Evolutionary conservation across 208 protist species (phyloP).

Genomic region (Acanthamoeba lenticulata): DNA sequence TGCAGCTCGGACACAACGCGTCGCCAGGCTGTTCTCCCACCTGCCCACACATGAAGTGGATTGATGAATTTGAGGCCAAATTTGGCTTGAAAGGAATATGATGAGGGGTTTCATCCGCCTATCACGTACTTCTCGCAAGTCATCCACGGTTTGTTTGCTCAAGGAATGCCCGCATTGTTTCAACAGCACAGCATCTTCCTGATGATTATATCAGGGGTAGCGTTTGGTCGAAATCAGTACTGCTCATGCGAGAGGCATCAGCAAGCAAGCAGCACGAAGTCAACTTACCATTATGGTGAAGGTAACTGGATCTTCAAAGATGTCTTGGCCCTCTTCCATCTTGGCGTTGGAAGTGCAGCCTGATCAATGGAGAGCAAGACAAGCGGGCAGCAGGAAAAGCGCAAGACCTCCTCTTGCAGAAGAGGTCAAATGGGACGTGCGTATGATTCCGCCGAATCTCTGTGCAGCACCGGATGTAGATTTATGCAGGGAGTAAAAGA

Average conservation of each 20-base stretch:
- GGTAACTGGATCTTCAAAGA: conserved; percentile 49
- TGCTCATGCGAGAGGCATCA: neutral
- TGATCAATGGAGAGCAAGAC: too few relatives aligned
- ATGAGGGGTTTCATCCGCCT: neutral
- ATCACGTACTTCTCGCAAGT: neutral
- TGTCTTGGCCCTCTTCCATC: neutral
- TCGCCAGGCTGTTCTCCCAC: too few relatives aligned
- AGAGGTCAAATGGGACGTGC: neutral
- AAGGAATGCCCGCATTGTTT: conserved; percentile 45
- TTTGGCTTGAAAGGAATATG: neutral
- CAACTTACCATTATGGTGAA: neutral
- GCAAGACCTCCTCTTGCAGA: neutral
- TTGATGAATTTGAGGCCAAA: neutral
- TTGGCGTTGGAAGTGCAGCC: too few relatives aligned
- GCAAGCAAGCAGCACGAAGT: neutral
- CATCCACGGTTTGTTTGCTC: neutral
- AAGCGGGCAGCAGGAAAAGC: neutral
- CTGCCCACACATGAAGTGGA: neutral
- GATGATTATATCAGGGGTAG: neutral
- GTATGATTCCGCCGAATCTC: too few relatives aligned
- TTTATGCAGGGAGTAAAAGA: too few relatives aligned
- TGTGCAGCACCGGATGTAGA: too few relatives aligned
- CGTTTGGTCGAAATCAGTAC: neutral
- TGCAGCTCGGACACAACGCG: neutral
- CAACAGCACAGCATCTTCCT: conserved; percentile 42